A percentile compares a stretch with the other conserved stretches of the same genome.
These are phyloP conservation scores for Curvularia eragrostidis DNA, from an alignment of 2,329 filamentous ascomycete species.

Conservation along the genomic window DNA sequence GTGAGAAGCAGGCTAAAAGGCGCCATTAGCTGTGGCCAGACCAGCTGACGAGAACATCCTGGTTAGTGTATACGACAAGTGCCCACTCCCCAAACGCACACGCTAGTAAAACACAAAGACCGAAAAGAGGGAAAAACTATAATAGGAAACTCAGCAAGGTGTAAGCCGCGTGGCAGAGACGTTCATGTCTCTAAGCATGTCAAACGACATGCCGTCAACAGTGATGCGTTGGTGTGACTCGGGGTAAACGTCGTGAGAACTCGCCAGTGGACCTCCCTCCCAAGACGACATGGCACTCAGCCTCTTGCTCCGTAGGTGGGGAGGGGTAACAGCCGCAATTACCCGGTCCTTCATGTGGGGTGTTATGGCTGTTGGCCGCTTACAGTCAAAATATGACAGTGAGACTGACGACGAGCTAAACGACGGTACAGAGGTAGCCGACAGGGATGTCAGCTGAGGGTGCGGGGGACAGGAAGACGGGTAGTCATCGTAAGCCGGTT, in stretches of 20 bases:
- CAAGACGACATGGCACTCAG: constrained; percentile 45
- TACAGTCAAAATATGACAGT: constrained; percentile 46
- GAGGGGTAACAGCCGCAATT: constrained; percentile 43
- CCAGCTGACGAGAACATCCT: constrained; percentile 33
- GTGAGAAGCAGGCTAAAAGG: constrained; percentile 17
- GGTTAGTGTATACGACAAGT: constrained; percentile 18
- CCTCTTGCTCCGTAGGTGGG: constrained; percentile 25
- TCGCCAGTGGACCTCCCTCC: constrained; percentile 37
- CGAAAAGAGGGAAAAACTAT: constrained; percentile 7
- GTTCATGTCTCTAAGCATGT: constrained; percentile 42
- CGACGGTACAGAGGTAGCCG: constrained; percentile 46
- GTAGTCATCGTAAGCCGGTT: constrained; percentile 28
- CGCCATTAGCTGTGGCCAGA: constrained; percentile 24
- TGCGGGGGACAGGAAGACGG: constrained; percentile 35
- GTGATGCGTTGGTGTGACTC: constrained; percentile 43
- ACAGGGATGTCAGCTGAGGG: constrained; percentile 40
- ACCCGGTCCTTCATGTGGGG: constrained; percentile 37
- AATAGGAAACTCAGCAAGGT: constrained; percentile 28
- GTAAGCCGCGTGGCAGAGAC: constrained; percentile 34
- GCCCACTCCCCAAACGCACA: constrained; percentile 12
- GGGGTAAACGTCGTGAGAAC: constrained; percentile 42
- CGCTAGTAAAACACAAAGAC: constrained; percentile 28
- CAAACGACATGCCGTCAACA: constrained; percentile 47
- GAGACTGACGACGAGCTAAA: constrained; percentile 31
- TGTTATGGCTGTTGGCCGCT: constrained; percentile 31